Conservation (phyloP, 2,329 filamentous ascomycete genomes). For the Parasarocladium wereldwijsianum region DNA sequence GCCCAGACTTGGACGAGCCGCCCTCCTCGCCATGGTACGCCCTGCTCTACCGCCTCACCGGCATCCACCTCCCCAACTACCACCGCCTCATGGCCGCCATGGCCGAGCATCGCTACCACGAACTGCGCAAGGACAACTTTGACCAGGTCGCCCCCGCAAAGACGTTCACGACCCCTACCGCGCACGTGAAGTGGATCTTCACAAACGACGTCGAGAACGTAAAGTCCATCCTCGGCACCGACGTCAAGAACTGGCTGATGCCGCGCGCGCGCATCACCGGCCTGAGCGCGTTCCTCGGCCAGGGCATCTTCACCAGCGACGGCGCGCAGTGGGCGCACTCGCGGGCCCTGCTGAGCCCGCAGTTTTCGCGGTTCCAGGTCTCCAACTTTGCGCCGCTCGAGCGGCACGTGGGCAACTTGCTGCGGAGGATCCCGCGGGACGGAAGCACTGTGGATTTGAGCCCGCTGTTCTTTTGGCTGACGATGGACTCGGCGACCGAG, state of each 20-base stretch:
- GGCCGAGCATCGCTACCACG: neutral
- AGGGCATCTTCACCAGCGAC: constrained; percentile 33
- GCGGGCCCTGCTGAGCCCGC: constrained; percentile 19
- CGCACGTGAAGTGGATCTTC: constrained; percentile 10
- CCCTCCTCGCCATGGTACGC: no score
- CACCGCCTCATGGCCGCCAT: neutral
- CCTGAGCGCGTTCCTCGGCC: constrained; percentile 24
- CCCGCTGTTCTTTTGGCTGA: constrained; percentile 30
- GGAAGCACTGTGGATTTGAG: constrained; percentile 22
- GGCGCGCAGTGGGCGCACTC: constrained; percentile 31
- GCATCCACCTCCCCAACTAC: constrained; percentile 1
- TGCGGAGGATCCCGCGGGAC: constrained; percentile 16
- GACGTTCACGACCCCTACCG: neutral
- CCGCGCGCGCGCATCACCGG: constrained; percentile 19
- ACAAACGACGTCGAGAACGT: constrained; percentile 35
- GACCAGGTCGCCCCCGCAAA: neutral
- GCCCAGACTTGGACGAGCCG: no score
- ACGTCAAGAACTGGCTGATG: constrained; percentile 34
- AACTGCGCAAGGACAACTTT: neutral
- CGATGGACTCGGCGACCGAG: constrained; percentile 29
- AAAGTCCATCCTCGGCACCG: constrained; percentile 36
- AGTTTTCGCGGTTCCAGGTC: constrained; percentile 19
- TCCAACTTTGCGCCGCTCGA: constrained; percentile 16
- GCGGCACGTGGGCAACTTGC: constrained; percentile 20
- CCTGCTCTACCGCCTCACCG: neutral